Evolutionary conservation across 176 grass and related monocot species (phyloP), one percentile per base, ranked within the genome.

Genomic region (Carex parvula): DNA sequence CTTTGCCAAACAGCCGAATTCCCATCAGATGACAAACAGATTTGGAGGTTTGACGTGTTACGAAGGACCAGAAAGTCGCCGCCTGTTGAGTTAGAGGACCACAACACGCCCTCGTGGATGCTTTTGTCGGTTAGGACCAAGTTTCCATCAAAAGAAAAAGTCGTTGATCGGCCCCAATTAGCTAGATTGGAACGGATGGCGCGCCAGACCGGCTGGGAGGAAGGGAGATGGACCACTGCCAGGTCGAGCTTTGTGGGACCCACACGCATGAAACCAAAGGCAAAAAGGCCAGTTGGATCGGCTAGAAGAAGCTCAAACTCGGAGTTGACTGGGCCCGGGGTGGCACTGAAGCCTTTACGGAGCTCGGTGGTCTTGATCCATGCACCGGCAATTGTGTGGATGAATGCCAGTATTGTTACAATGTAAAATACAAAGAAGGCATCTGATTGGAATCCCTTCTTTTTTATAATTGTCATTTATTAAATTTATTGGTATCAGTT

Each of bases 211-310:
- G 88, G 81, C 74, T 83, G 66, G 3, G 89, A 91, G 14, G 94
- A 94, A 2, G 94, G 81, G 13, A 93, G 71, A 84, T 97, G 94
- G 42, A 93, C 62, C 8, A 97, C 87, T 17, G 85, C 87, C 37
- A 93, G 91, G 84, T 93, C 88, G 4, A 97, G 88, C 6, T 90
- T 72, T 2, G 79, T 80, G 6, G 64, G 1, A 75, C 86, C 89
- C 1, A 90, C 85, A 57, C 81, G 89, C 81, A 97, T 89, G 89
- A 97, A 97, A 63, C 89, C 94, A 1, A 97, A 83, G 50, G 91
- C 83, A 79, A 97, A 90, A 30, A 66, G 68, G 70, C 89, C 86
- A 75, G 61, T 90, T 0, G 55, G 54, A 41, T 90, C 86, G 52
- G 81, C 72, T 32, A 94, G 86, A 46, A 93, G 59, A 3, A 86